phyloP scores from a whole-genome alignment of 805 yeast species.

The Candida koratica region DNA sequence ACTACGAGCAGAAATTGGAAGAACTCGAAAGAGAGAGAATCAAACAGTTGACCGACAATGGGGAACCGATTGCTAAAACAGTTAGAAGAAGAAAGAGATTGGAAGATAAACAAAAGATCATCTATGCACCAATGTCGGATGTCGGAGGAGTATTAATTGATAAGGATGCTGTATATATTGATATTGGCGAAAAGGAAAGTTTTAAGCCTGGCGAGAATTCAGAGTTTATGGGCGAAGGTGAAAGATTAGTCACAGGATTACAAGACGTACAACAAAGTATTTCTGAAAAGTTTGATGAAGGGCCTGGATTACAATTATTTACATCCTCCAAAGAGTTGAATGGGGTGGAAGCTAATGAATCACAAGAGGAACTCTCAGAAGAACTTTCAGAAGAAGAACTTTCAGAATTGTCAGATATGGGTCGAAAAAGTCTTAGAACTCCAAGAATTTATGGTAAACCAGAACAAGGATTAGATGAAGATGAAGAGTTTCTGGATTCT shows the following conservation, averaged over 20 bases:
- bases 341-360: slow-evolving; percentile 38
- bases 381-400: slow-evolving; percentile 24
- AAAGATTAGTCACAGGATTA: slow-evolving; percentile 73
- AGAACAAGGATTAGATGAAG: slow-evolving; percentile 45
- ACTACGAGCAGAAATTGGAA: slow-evolving; percentile 77
- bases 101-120: slow-evolving; percentile 89
- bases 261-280: slow-evolving; percentile 65
- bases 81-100: slow-evolving; percentile 76
- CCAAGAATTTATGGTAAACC: slow-evolving; percentile 57
- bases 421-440: slow-evolving; percentile 62
- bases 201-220: slow-evolving; percentile 42
- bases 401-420: slow-evolving; percentile 31
- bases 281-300: slow-evolving; percentile 53
- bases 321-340: slow-evolving; percentile 52
- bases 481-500: slow-evolving; percentile 31
- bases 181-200: slow-evolving; percentile 54
- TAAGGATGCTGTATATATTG: slow-evolving; percentile 95
- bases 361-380: too few relatives aligned
- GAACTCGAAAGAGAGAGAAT: slow-evolving; percentile 74
- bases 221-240: slow-evolving; percentile 78
- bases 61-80: slow-evolving; percentile 50
- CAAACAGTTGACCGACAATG: slow-evolving; percentile 60
- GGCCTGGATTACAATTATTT: slow-evolving; percentile 74
- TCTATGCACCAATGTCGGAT: slow-evolving; percentile 99
- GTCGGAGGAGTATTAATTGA: slow-evolving; percentile 98